Base-by-base conservation (phyloP, 176 grass and related monocot genomes). In the Poa pratensis region DNA sequence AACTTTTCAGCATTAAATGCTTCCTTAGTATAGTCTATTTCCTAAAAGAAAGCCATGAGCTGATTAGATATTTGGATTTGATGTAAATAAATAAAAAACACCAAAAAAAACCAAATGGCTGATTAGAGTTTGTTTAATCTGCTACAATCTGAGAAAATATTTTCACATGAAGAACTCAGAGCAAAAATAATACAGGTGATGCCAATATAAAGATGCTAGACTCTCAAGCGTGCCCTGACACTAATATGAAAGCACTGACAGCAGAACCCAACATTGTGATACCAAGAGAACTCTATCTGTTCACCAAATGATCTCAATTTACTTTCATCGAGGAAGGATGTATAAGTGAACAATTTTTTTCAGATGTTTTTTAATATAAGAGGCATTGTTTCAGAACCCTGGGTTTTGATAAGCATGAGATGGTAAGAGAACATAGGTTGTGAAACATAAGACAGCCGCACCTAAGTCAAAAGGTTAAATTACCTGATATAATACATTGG, bases 1-100 rank as follows among this genome's bases (percentile, higher is more conserved):
- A 99, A 99, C 42, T 92, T 90, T 86, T 94, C 93, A 45, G 96
- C 93, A 26, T 99, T 99, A 73, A 94, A 91, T 90, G 96, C 96
- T 99, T 99, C 96, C 86, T 94, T 94, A 16, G 84, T 99, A 83
- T 99, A 99, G 60, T 99, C 96, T 87, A 98, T 98, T 94, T 99
- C 96, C 96, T 99, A 86, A 85, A 90, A 90, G 59, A 73, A 24
- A 63, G 63, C 18, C 57, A 73, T 69, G 57, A 80, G 46, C 10
- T 22, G 20, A 61, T 92, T 32, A 91, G 53, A 81, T 74, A 78
- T 42, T 78, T 69, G 22, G 35, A 5, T 35, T 64, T 65, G 27
- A 69, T 58, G 37, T 80, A 39, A 60, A 84, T 80, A 57, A 19
- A 82, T 6, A 74, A 50, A 40, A 74, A 74, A 74, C 70, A 50